A percentile compares a stretch with the other conserved stretches of the same genome.
These are phyloP conservation scores for Stropharia rugosoannulata DNA, from an alignment of 768 basidiomycete species.

Conservation along the genomic window DNA sequence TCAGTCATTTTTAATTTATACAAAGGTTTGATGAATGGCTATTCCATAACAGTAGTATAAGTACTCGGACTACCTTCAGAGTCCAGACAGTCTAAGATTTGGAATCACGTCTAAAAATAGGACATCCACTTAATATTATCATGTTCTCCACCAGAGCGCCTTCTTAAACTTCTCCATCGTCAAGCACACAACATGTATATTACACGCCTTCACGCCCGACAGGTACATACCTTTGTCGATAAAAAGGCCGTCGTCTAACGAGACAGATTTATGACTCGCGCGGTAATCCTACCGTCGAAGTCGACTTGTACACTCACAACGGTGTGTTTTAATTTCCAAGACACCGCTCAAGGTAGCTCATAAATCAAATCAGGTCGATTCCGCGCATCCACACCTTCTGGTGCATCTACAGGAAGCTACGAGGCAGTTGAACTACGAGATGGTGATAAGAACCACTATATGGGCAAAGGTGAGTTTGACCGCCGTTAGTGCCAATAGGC, in stretches of 20 bases:
- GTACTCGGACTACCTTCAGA: too few species aligned
- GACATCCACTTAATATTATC: too few species aligned
- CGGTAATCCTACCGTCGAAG: slow-evolving; percentile 10
- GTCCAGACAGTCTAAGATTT: too few species aligned
- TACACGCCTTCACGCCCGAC: slow-evolving; percentile 10
- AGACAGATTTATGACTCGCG: slow-evolving; percentile 11
- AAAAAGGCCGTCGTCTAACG: neutral
- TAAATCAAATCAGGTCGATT: slow-evolving; percentile 4
- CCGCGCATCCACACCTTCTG: slow-evolving; percentile 9
- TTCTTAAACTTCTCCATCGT: neutral
- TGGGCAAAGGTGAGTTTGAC: slow-evolving; percentile 7
- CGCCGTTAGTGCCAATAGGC: neutral
- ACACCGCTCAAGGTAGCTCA: neutral
- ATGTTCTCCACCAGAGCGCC: neutral
- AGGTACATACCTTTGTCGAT: neutral
- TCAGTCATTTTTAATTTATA: too few species aligned
- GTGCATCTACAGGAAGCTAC: slow-evolving; percentile 10
- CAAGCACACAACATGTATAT: slow-evolving; percentile 5
- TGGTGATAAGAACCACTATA: slow-evolving; percentile 6
- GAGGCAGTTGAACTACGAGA: slow-evolving; percentile 13
- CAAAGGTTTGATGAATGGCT: too few species aligned
- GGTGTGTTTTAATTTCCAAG: neutral
- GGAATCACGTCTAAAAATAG: too few species aligned
- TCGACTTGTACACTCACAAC: slow-evolving; percentile 11
- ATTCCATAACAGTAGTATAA: too few species aligned